Evolutionary conservation across 805 yeast species (phyloP).

Genomic region (Candida wancherniae): DNA sequence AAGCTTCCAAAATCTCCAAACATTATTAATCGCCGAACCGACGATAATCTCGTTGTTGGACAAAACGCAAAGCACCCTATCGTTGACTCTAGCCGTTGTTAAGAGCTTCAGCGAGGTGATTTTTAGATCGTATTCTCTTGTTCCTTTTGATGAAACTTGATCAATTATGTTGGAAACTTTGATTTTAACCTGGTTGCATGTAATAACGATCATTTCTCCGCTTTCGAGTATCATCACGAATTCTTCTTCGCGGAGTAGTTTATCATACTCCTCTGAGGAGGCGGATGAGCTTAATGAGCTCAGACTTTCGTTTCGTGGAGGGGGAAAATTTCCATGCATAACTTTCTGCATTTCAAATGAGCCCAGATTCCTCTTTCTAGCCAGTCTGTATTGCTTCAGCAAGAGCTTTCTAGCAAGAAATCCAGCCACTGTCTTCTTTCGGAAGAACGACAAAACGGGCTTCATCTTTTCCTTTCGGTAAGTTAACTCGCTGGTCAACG

Average conservation of each 20-base stretch:
- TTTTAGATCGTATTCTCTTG: slow-evolving; percentile 11
- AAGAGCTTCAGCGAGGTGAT: slow-evolving; percentile 54
- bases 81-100: slow-evolving; percentile 69
- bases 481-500: slow-evolving; percentile 32
- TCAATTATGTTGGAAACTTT: slow-evolving; percentile 24
- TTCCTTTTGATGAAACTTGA: slow-evolving; percentile 15
- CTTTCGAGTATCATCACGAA: slow-evolving; percentile 48
- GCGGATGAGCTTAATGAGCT: neutral
- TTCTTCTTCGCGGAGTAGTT: slow-evolving; percentile 34
- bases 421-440: slow-evolving; percentile 50
- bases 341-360: slow-evolving; percentile 20
- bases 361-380: slow-evolving; percentile 32
- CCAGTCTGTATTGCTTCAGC: slow-evolving; percentile 16
- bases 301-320: slow-evolving; percentile 14
- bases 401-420: slow-evolving; percentile 33
- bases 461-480: slow-evolving; percentile 21
- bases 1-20: slow-evolving; percentile 57
- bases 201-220: slow-evolving; percentile 47
- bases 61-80: slow-evolving; percentile 56
- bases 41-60: slow-evolving; percentile 50
- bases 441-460: slow-evolving; percentile 56
- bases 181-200: slow-evolving; percentile 46
- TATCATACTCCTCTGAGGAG: slow-evolving; percentile 10
- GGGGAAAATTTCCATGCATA: slow-evolving; percentile 34
- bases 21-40: slow-evolving; percentile 59